These are phyloP conservation scores for Metarhizium sp. DNA, from an alignment of 2,329 filamentous ascomycete species.

Conservation along the genomic window DNA sequence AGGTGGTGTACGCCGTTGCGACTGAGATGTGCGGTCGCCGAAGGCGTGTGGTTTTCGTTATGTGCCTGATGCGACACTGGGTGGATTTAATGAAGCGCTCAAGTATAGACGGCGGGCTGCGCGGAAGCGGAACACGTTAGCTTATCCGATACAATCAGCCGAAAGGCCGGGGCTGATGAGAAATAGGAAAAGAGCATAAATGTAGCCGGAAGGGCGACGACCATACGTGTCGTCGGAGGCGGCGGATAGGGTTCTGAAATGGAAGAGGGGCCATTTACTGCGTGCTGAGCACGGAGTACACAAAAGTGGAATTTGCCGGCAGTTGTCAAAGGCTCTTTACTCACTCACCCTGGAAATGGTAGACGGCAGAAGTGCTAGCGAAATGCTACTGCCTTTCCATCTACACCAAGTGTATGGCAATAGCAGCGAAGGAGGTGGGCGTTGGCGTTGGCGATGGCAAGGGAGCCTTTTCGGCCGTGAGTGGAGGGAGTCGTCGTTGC, in stretches of 20 bases:
- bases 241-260: not conserved
- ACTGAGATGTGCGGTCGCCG: not conserved
- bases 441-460: not conserved
- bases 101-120: not conserved
- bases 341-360: not conserved
- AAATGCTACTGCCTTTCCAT: constrained; percentile 3
- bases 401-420: constrained; percentile 1
- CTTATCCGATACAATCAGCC: not conserved
- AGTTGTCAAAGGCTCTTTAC: not conserved
- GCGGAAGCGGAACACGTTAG: not conserved
- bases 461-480: not conserved
- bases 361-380: not conserved
- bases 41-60: not conserved
- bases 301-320: not conserved
- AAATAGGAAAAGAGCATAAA: not conserved
- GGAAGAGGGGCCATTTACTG: not conserved
- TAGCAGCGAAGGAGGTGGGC: not conserved
- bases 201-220: not conserved
- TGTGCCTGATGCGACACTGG: not conserved
- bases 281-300: not conserved
- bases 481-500: not conserved
- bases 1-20: constrained; percentile 2
- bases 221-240: not conserved
- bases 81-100: not conserved
- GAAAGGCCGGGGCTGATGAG: not conserved